phyloP scores from a whole-genome alignment of 1,139 yeast species.

The Geotrichum reessii region DNA sequence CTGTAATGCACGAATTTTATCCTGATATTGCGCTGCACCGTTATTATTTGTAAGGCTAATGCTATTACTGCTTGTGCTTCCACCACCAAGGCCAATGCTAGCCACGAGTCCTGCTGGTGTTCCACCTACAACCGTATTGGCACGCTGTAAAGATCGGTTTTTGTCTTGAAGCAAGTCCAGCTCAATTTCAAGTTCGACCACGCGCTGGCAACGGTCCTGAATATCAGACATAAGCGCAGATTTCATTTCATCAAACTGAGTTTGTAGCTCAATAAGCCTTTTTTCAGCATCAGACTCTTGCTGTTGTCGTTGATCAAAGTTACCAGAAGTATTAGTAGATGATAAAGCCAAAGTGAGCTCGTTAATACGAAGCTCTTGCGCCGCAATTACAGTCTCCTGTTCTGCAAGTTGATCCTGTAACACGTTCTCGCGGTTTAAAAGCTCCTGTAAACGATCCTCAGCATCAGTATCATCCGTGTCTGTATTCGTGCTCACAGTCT shows the following conservation, averaged over 20 bases:
- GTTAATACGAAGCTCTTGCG: conserved; percentile 18
- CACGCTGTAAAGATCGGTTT: neutral
- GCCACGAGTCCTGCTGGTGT: neutral
- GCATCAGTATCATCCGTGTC: conserved; percentile 10
- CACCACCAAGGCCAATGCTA: neutral
- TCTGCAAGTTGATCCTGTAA: conserved; percentile 35
- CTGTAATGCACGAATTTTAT: conserved; percentile 42
- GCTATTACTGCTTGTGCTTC: too few species aligned
- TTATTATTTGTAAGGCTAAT: too few species aligned
- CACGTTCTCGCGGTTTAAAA: conserved; percentile 33
- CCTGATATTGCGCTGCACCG: conserved; percentile 45
- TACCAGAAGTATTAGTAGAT: neutral
- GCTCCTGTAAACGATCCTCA: conserved; percentile 23
- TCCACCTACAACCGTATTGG: conserved; percentile 15
- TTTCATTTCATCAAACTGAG: conserved; percentile 34
- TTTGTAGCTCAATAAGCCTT: conserved; percentile 6
- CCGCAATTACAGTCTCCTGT: conserved; percentile 29
- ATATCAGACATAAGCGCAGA: conserved; percentile 40
- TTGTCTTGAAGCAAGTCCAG: conserved; percentile 38
- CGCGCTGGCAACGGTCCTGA: conserved; percentile 40
- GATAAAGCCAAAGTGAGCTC: neutral
- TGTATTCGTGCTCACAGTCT: conserved; percentile 22
- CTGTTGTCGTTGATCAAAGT: neutral
- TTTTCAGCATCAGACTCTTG: neutral
- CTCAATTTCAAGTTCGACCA: conserved; percentile 42